A percentile compares a stretch with the other conserved stretches of the same genome.
These are phyloP conservation scores for Zymoseptoria ardabiliae DNA, from an alignment of 2,329 filamentous ascomycete genomes.

Conservation along the genomic window DNA sequence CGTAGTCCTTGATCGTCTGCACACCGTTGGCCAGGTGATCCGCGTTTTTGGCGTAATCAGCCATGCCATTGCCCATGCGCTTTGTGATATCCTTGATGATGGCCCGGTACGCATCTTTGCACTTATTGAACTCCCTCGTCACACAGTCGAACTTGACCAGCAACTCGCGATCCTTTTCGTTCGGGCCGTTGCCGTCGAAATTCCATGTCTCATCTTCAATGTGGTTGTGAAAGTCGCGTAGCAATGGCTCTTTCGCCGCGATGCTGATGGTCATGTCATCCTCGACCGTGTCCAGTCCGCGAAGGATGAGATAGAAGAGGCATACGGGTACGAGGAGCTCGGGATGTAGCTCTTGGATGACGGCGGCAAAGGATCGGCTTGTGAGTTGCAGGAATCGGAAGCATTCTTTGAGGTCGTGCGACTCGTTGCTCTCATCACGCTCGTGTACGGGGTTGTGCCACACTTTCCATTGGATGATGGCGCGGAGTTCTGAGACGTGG, in stretches of 20 bases:
- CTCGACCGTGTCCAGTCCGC: constrained; percentile 94
- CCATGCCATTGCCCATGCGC: constrained; percentile 98
- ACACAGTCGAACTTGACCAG: constrained; percentile 88
- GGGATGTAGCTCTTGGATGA: constrained; percentile 92
- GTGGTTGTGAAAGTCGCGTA: constrained; percentile 72
- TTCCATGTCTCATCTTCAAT: constrained; percentile 85
- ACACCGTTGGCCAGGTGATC: constrained; percentile 68
- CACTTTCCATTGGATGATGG: constrained; percentile 54
- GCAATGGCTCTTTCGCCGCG: constrained; percentile 73
- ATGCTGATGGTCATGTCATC: constrained; percentile 92
- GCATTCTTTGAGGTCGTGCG: constrained; percentile 67
- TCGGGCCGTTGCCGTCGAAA: constrained; percentile 73
- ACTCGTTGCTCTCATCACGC: constrained; percentile 70
- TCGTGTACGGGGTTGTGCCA: constrained; percentile 93
- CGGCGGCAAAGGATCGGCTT: constrained; percentile 84
- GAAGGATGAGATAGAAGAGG: constrained; percentile 87
- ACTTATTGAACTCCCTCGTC: constrained; percentile 75
- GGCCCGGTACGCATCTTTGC: constrained; percentile 74
- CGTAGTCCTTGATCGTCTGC: constrained; percentile 78
- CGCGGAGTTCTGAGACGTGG: constrained; percentile 30
- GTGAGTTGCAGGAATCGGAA: constrained; percentile 81
- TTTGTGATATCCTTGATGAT: constrained; percentile 90
- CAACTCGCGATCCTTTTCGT: constrained; percentile 90
- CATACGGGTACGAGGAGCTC: constrained; percentile 84
- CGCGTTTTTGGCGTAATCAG: constrained; percentile 81